Conservation (phyloP, 2,329 filamentous ascomycete species). For the Aspergillus versicolor region DNA sequence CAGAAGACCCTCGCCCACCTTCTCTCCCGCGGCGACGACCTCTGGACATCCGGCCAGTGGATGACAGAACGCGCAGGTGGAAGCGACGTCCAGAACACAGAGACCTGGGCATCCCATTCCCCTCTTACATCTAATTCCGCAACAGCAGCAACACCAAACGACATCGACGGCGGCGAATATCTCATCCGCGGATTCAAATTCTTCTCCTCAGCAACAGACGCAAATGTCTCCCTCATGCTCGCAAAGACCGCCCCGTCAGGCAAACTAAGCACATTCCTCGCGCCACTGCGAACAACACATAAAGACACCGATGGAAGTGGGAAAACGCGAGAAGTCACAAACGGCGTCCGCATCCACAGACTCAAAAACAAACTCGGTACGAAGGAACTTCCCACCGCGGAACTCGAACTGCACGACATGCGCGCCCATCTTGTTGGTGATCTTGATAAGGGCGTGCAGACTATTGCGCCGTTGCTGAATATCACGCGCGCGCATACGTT, state of each 20-base stretch:
- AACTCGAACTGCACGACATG: slow-evolving; percentile 65
- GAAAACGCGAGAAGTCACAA: slow-evolving; percentile 47
- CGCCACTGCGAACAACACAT: slow-evolving; percentile 50
- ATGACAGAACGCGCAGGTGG: slow-evolving; percentile 72
- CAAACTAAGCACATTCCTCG: slow-evolving; percentile 62
- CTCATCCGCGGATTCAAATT: slow-evolving; percentile 68
- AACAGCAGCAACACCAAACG: too few species aligned
- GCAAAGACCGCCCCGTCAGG: slow-evolving; percentile 56
- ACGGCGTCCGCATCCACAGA: slow-evolving; percentile 65
- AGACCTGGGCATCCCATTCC: slow-evolving; percentile 55
- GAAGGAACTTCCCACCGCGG: slow-evolving; percentile 67
- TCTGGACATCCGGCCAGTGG: slow-evolving; percentile 74
- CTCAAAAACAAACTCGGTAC: slow-evolving; percentile 74
- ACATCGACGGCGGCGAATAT: slow-evolving; percentile 28
- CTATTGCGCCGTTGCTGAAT: slow-evolving; percentile 68
- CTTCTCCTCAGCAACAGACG: slow-evolving; percentile 68
- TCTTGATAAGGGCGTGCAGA: slow-evolving; percentile 65
- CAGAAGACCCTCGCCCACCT: neutral
- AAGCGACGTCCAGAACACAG: slow-evolving; percentile 67
- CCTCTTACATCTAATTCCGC: neutral
- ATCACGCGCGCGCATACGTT: slow-evolving; percentile 56
- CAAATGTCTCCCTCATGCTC: slow-evolving; percentile 63
- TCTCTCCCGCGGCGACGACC: slow-evolving; percentile 2
- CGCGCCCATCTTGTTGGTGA: slow-evolving; percentile 66
- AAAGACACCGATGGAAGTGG: neutral